phyloP scores from a whole-genome alignment of 768 basidiomycete genomes.

The Mrakia frigida region DNA sequence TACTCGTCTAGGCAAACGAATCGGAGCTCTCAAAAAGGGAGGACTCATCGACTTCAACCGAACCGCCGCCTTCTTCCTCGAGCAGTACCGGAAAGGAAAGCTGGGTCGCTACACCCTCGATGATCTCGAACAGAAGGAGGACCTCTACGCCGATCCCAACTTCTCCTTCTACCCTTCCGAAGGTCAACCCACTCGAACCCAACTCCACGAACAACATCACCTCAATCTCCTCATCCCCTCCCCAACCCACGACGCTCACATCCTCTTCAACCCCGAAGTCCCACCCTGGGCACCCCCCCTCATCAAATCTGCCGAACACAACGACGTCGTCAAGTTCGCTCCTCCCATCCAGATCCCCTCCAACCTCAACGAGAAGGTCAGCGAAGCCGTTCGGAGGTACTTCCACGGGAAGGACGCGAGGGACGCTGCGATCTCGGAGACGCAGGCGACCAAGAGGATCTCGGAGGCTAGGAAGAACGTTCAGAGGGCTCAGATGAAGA shows the following conservation, averaged over 20 bases:
- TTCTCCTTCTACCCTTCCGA: constrained; percentile 34
- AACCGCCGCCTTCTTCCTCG: constrained; percentile 73
- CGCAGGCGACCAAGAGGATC: constrained; percentile 31
- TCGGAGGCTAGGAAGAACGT: constrained; percentile 33
- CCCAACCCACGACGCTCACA: constrained; percentile 2
- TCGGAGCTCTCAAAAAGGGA: constrained; percentile 77
- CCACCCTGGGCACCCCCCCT: constrained; percentile 30
- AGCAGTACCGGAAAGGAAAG: constrained; percentile 68
- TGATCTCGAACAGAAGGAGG: constrained; percentile 35
- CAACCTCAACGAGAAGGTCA: constrained; percentile 16
- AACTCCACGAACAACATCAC: constrained; percentile 8
- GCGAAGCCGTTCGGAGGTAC: constrained; percentile 27
- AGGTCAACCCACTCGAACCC: not conserved
- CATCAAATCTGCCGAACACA: constrained; percentile 25
- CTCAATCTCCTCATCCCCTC: constrained; percentile 21
- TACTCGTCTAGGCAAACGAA: constrained; percentile 60
- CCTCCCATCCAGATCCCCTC: constrained; percentile 23
- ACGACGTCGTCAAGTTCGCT: constrained; percentile 30
- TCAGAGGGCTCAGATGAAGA: constrained; percentile 24
- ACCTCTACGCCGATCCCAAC: constrained; percentile 26
- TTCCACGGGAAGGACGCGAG: constrained; percentile 22
- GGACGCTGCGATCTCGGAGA: constrained; percentile 29
- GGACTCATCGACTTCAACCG: constrained; percentile 64
- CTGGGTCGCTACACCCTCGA: constrained; percentile 44
- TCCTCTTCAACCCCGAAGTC: constrained; percentile 23